These are phyloP conservation scores for Quercus glauca DNA, from an alignment of 306 rosid species.

Conservation along the genomic window DNA sequence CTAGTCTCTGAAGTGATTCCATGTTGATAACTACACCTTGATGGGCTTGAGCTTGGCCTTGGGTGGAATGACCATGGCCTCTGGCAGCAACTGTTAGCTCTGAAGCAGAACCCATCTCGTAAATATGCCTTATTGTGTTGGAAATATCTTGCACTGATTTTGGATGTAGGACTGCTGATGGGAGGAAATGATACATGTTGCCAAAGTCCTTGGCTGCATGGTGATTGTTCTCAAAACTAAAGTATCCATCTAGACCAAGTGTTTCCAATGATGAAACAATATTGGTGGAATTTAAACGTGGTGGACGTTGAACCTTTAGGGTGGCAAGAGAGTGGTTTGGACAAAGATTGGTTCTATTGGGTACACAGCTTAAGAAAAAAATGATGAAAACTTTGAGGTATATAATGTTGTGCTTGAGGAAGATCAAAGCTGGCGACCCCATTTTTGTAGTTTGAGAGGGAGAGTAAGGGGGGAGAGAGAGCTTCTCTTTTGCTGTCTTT, in stretches of 20 bases:
- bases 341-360: slow-evolving; percentile 47
- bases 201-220: slow-evolving; percentile 81
- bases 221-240: slow-evolving; percentile 55
- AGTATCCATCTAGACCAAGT: slow-evolving; percentile 62
- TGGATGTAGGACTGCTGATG: slow-evolving; percentile 78
- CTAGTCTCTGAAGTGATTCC: slow-evolving; percentile 59
- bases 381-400: slow-evolving; percentile 39
- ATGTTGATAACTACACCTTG: slow-evolving; percentile 74
- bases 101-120: slow-evolving; percentile 48
- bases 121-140: slow-evolving; percentile 45
- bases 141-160: slow-evolving; percentile 73
- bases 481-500: slow-evolving; percentile 10
- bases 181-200: slow-evolving; percentile 59
- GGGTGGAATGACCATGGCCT: slow-evolving; percentile 92
- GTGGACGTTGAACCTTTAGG: slow-evolving; percentile 28
- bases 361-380: slow-evolving; percentile 45
- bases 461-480: slow-evolving; percentile 11
- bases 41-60: slow-evolving; percentile 80
- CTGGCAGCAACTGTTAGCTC: slow-evolving; percentile 79
- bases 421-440: slow-evolving; percentile 43
- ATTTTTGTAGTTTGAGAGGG: slow-evolving; percentile 31
- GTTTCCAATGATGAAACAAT: slow-evolving; percentile 43
- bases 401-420: slow-evolving; percentile 35
- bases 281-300: slow-evolving; percentile 21
- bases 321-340: slow-evolving; percentile 36